Conservation (phyloP, 495 filamentous ascomycete species). For the Neohortaea acidophila region DNA sequence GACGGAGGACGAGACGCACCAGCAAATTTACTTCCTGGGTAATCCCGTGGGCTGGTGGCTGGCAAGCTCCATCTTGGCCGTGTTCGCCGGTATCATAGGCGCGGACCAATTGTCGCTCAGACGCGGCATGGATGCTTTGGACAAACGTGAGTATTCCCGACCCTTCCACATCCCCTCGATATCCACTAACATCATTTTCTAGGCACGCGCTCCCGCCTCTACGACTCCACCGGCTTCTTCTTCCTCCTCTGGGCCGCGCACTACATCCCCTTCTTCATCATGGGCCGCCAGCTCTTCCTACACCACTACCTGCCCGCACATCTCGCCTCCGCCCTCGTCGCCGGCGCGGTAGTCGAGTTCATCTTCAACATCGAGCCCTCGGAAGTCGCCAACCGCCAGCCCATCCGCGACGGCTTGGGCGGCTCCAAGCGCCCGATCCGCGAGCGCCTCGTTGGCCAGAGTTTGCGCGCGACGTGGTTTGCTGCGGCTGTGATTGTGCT, state of each 20-base stretch:
- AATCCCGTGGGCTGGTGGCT: slow-evolving; percentile 99
- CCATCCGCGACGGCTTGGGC: slow-evolving; percentile 33
- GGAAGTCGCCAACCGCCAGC: slow-evolving; percentile 27
- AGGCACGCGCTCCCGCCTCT: slow-evolving; percentile 83
- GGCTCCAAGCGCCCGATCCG: slow-evolving; percentile 48
- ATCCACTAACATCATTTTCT: slow-evolving; percentile 4
- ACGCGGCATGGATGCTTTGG: slow-evolving; percentile 82
- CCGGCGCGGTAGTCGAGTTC: slow-evolving; percentile 93
- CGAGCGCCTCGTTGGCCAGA: slow-evolving; percentile 69
- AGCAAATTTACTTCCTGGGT: slow-evolving; percentile 97
- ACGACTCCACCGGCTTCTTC: slow-evolving; percentile 97
- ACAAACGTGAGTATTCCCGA: slow-evolving; percentile 58
- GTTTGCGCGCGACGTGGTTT: slow-evolving; percentile 60
- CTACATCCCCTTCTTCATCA: slow-evolving; percentile 60
- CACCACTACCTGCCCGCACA: slow-evolving; percentile 78
- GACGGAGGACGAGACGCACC: slow-evolving; percentile 89
- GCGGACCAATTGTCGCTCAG: slow-evolving; percentile 87
- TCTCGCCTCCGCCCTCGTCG: slow-evolving; percentile 78
- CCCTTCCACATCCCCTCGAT: slow-evolving; percentile 2
- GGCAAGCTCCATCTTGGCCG: slow-evolving; percentile 74
- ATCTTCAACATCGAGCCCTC: slow-evolving; percentile 80
- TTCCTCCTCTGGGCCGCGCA: slow-evolving; percentile 76
- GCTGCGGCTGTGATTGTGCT: slow-evolving; percentile 55
- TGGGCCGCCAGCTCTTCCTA: slow-evolving; percentile 61
- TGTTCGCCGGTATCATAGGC: slow-evolving; percentile 81